Conservation (phyloP, 805 yeast species). For the Monosporozyma unispora region DNA sequence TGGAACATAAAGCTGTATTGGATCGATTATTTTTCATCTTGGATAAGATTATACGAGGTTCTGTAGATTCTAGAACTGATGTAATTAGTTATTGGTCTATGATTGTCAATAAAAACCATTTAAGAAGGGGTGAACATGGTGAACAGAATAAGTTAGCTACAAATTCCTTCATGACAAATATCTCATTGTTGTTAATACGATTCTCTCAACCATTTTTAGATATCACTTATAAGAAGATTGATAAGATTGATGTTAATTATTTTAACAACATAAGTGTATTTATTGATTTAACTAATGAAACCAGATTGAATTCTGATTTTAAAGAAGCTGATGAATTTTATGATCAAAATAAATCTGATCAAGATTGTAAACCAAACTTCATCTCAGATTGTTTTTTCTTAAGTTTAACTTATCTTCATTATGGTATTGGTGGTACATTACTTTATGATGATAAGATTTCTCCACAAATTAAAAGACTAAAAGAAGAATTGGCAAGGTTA, state of each 20-base stretch:
- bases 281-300: conserved; percentile 67
- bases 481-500: conserved; percentile 25
- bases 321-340: conserved; percentile 58
- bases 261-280: conserved; percentile 43
- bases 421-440: conserved; percentile 77
- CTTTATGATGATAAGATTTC: conserved; percentile 48
- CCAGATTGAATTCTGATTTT: conserved; percentile 69
- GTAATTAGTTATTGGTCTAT: conserved; percentile 62
- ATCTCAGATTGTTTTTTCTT: conserved; percentile 86
- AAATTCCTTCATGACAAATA: conserved; percentile 76
- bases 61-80: conserved; percentile 51
- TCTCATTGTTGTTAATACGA: conserved; percentile 55
- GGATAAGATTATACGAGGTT: conserved; percentile 69
- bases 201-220: conserved; percentile 82
- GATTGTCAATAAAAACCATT: conserved; percentile 72
- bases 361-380: conserved; percentile 48
- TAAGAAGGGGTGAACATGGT: conserved; percentile 80
- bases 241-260: conserved; percentile 67
- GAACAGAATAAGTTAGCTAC: conserved; percentile 56
- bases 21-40: conserved; percentile 61
- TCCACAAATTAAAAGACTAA: conserved; percentile 41
- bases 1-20: conserved; percentile 50
- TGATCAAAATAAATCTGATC: conserved; percentile 32
- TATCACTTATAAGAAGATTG: conserved; percentile 53
- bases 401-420: conserved; percentile 70